Evolutionary conservation across 1,284 basidiomycete genomes (phyloP), one percentile per base, ranked within the genome.

Genomic region (Tilletia indica): DNA sequence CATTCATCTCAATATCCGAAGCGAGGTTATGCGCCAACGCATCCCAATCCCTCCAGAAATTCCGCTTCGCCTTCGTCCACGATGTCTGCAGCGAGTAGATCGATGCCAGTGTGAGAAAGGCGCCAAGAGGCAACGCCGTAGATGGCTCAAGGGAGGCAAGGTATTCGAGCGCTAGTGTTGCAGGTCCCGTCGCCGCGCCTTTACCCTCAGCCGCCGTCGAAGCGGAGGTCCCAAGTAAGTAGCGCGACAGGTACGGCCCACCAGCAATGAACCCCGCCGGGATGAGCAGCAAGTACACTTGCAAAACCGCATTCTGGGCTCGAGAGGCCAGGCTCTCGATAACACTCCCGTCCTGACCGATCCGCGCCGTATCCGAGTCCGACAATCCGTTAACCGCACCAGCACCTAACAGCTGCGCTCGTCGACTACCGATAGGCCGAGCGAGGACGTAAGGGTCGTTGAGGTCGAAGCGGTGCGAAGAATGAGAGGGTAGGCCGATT

Each of bases 11-110:
- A 19, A 64, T 38, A 16, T 64, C 61, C 36, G 61, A 11, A 42
- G 61, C 61, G 9, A 64, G 38, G 34, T 64, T 64, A 36, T 38
- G 36, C 38, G 61, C 61, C 31, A 64, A 36, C 34, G 61, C 61
- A 34, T 64, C 61, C 61, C 34, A 64, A 14, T 64, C 36, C 61
- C 19, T 39, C 61, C 61, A 64, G n/a, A 64, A 64, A 8, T 6
- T 64, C 36, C 61, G 31, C 61, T 64, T 64, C 34, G 61, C 38
- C 34, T 64, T 64, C 8, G 61, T 64, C 34, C 36, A 64, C 39
- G 61, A 64, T 6, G 36, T 38, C n/a, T 64, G 61, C 8, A 64
- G 61, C 38, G 36, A 36, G 61, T 64, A 64, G 61, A 64, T 64
- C 12, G 61, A 11, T 14, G 61, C 31, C 9, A 64, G 61, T 11